Base-by-base conservation (phyloP, 768 basidiomycete species). In the Termitomyces sp. region DNA sequence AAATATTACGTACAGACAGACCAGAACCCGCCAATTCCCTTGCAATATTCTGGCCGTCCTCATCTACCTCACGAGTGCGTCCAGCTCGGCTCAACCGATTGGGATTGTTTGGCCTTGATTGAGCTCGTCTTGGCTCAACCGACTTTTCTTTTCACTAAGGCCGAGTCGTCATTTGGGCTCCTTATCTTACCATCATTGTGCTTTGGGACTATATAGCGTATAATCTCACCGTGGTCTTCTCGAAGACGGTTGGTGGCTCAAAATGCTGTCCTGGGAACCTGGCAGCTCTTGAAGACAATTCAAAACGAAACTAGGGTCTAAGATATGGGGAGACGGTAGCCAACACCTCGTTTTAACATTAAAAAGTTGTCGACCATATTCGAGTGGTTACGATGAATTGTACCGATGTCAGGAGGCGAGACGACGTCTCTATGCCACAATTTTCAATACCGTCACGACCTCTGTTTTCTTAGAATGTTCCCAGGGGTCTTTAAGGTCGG, bases 41-140 rank as follows among this genome's bases (percentile, higher is more conserved):
- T 3, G 48, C 37, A 28, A 50, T 38, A 14, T 8, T 38, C 24
- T 50, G 35, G 15, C 43, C 55, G 5, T 51, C 43, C 10, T 49
- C 49, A 12, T 51, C 26, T n/a, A 56, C 49, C 11, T 56, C 43
- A 14, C 55, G 30, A 32, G 35, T 51, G 6, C 55, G 51, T 30
- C 51, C 22, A n/a, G n/a, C n/a, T n/a, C n/a, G n/a, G n/a, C n/a
- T n/a, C n/a, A n/a, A n/a, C n/a, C n/a, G n/a, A n/a, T n/a, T n/a
- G n/a, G n/a, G n/a, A n/a, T n/a, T n/a, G n/a, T n/a, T n/a, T n/a
- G n/a, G n/a, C n/a, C n/a, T n/a, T n/a, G n/a, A n/a, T n/a, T n/a
- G n/a, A n/a, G n/a, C n/a, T n/a, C n/a, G n/a, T n/a, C n/a, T n/a
- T n/a, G n/a, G n/a, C n/a, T n/a, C n/a, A n/a, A n/a, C n/a, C n/a